Base-by-base conservation (phyloP, 495 filamentous ascomycete genomes). In the Polyplosphaeria fusca region DNA sequence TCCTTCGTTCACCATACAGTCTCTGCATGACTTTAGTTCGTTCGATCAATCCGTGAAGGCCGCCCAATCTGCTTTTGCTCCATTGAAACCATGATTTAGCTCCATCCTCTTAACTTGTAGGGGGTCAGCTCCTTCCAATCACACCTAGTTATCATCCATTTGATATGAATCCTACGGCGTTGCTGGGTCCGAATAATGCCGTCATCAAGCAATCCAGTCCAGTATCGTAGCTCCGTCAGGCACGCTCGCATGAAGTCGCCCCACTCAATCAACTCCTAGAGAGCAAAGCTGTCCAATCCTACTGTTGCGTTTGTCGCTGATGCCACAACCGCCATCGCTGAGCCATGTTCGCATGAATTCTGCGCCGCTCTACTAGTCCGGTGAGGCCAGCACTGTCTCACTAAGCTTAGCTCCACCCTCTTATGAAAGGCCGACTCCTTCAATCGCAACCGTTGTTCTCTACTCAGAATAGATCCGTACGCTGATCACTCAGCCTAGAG, bases 311-410 rank as follows among this genome's bases (percentile, higher is more conserved):
- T 40, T 51, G 30, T 51, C 22, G 22, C 28, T 18, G 47, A 51
- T 51, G 19, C 47, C 18, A 51, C 28, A 51, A 51, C 47, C 47
- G 47, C 47, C 18, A 51, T 51, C 32, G 47, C 47, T 47, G 22
- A 47, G 45, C 45, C n/a, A 47, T 47, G n/a, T 47, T 47, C n/a
- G 26, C n/a, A 51, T 51, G 18, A 40, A 51, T 51, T 51, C 47
- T 51, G 18, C 30, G 23, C 47, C 43, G 9, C 45, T 47, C 45
- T 47, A 18, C 45, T 47, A 47, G 26, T 26, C 45, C 45, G 45
- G 11, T 47, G n/a, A 47, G 45, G 45, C 45, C n/a, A 47, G 47
- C 28, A 38, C 47, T 40, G 27, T 38, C 47, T 40, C 18, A 51
- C 47, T 23, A 25, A 51, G 19, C 47, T 40, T 51, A 39, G 47